Percentiles rank a stretch among this genome's conserved stretches.
Conservation (phyloP, 208 protist genomes). For the Phytomonas sp. region DNA sequence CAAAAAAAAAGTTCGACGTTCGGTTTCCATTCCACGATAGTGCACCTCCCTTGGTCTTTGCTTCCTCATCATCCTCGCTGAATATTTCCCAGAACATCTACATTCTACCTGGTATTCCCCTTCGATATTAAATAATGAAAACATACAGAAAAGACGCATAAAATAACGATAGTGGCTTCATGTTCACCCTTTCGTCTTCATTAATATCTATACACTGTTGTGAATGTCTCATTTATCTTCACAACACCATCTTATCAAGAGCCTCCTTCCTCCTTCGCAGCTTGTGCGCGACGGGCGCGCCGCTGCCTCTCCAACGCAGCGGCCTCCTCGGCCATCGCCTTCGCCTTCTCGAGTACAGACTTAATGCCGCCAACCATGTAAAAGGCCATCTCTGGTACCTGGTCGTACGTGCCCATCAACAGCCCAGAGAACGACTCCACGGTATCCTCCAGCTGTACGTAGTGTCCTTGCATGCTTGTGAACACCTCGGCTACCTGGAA, state of each 20-base stretch:
- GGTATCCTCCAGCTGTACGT: constrained; percentile 91
- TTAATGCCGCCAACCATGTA: constrained; percentile 97
- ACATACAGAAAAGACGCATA: constrained; percentile 19
- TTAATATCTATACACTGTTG: constrained; percentile 7
- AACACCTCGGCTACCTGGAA: constrained; percentile 97
- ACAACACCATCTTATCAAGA: constrained; percentile 1
- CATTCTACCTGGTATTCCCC: neutral
- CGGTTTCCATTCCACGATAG: neutral
- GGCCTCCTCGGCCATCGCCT: constrained; percentile 81
- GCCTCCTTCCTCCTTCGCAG: constrained; percentile 20
- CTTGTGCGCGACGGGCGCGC: constrained; percentile 25
- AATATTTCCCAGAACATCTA: constrained; percentile 1
- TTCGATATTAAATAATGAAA: constrained; percentile 12
- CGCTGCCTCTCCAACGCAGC: constrained; percentile 54
- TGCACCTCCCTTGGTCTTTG: neutral
- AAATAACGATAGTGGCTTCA: constrained; percentile 11
- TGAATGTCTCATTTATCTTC: neutral
- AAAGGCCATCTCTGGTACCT: constrained; percentile 96
- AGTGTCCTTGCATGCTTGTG: constrained; percentile 94
- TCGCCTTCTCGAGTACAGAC: constrained; percentile 91
- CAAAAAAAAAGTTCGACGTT: constrained; percentile 4
- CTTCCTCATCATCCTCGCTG: constrained; percentile 1
- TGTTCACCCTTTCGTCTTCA: constrained; percentile 12
- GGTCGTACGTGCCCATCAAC: constrained; percentile 92
- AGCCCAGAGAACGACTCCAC: constrained; percentile 93